A percentile compares a stretch with the other conserved stretches of the same genome.
These are phyloP conservation scores for Metroxylon sagu DNA, from an alignment of 176 grass and related monocot species.

Conservation along the genomic window DNA sequence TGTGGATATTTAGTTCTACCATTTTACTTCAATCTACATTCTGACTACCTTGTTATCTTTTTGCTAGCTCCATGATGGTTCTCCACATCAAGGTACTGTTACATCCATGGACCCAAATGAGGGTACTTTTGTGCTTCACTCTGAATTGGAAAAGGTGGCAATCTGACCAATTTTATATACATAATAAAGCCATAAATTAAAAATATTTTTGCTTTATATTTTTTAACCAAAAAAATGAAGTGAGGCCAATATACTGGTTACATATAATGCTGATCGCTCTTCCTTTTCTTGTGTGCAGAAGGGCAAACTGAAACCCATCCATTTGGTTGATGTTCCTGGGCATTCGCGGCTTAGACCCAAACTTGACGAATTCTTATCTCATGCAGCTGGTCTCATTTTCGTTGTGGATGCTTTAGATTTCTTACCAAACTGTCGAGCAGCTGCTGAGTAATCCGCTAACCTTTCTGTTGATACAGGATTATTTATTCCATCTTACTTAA, in stretches of 20 bases:
- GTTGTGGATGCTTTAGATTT: conserved; percentile 89
- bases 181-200: too few relatives aligned
- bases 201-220: too few relatives aligned
- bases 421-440: conserved; percentile 65
- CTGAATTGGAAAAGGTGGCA: conserved; percentile 60
- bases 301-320: conserved; percentile 63
- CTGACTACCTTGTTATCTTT: conserved; percentile 14
- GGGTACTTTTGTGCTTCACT: conserved; percentile 73
- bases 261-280: too few relatives aligned
- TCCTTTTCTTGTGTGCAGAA: conserved; percentile 21
- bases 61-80: conserved; percentile 85
- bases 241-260: too few relatives aligned
- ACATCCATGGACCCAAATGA: conserved; percentile 95
- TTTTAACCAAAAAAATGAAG: too few relatives aligned
- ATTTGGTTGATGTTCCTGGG: conserved; percentile 94
- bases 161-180: too few relatives aligned
- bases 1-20: background rate
- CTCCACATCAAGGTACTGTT: conserved; percentile 83
- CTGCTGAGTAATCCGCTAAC: conserved; percentile 62
- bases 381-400: conserved; percentile 69
- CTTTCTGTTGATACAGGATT: too few relatives aligned
- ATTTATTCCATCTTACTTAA: too few relatives aligned
- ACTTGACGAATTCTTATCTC: conserved; percentile 74
- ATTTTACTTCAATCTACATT: background rate
- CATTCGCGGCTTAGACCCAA: conserved; percentile 87